Conservation (phyloP, 2,329 filamentous ascomycete genomes). For the Xylariaceae sp. region DNA sequence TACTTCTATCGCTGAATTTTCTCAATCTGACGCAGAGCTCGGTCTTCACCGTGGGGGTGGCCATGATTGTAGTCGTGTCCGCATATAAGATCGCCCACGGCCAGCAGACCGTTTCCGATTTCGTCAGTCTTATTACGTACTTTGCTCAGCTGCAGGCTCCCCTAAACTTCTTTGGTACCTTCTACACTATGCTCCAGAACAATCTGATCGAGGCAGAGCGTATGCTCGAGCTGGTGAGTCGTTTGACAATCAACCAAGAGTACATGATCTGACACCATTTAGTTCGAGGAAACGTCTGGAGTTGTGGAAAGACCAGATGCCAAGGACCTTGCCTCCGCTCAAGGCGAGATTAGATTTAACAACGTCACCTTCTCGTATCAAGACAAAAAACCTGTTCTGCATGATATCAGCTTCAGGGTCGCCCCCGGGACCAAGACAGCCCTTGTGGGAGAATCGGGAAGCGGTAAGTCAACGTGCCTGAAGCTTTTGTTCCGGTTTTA, state of each 20-base stretch:
- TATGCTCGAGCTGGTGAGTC: slow-evolving; percentile 49
- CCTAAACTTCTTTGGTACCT: slow-evolving; percentile 64
- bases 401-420: slow-evolving; percentile 50
- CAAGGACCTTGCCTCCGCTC: slow-evolving; percentile 36
- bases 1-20: slow-evolving; percentile 60
- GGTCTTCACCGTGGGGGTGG: slow-evolving; percentile 66
- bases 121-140: slow-evolving; percentile 52
- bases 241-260: not conserved
- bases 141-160: slow-evolving; percentile 51
- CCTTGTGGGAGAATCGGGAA: slow-evolving; percentile 53
- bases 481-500: slow-evolving; percentile 66
- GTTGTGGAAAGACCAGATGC: slow-evolving; percentile 51
- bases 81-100: slow-evolving; percentile 66
- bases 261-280: slow-evolving; percentile 4
- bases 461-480: slow-evolving; percentile 63
- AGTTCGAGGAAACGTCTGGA: slow-evolving; percentile 52
- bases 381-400: slow-evolving; percentile 45
- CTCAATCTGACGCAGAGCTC: slow-evolving; percentile 68
- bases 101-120: slow-evolving; percentile 59
- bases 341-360: slow-evolving; percentile 50
- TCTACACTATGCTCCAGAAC: slow-evolving; percentile 54
- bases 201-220: slow-evolving; percentile 54
- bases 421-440: slow-evolving; percentile 53
- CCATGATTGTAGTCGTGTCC: slow-evolving; percentile 65
- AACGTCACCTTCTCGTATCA: slow-evolving; percentile 53